Evolutionary conservation across 495 filamentous ascomycete species (phyloP), one percentile per base, ranked within the genome.

Genomic region (Podospora pseudocomata): DNA sequence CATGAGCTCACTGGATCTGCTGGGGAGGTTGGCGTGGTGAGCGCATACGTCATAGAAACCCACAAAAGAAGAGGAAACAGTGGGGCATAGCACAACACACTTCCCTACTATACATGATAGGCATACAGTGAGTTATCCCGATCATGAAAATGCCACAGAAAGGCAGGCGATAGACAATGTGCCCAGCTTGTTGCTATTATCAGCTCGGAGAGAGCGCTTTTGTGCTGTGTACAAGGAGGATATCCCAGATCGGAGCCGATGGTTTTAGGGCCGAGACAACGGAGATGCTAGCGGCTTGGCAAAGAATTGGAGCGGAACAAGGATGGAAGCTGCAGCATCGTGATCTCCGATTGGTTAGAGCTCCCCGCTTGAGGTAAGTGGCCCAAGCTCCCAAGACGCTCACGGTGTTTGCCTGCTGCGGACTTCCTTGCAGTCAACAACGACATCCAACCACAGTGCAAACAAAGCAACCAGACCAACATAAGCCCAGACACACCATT

Each of bases 401-500:
- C 39, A 49, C 9, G 2, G 39, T 49, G 39, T 49, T 49, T 49
- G 39, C 39, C 39, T 11, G 13, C 39, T 11, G 39, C 39, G 39
- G 5, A 16, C 5, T 49, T 49, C 39, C 39, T 16, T 49, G 39
- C 39, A 49, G 7, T 18, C 39, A 9, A 9, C 39, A 49, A 49
- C 39, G 39, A 49, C 39, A 49, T 49, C 39, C 39, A 49, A 49
- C 39, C 39, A 49, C 39, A 49, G 39, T 49, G 39, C 39, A 49
- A 49, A 49, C 39, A 49, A 49, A 49, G 39, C 9, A 49, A 11
- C 39, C 32, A 27, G 65, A 58, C 19, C 26, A 23, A 27, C 34
- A 60, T 60, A 39, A n/a, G 4, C 23, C 65, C 65, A 44, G 65
- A n/a, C 28, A 53, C 28, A n/a, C 60, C 60, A 39, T 61, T 11